Percentiles rank a stretch among this genome's conserved stretches.
These are phyloP conservation scores for Suhomyces bolitotheri DNA, from an alignment of 1,139 yeast species.

Conservation along the genomic window DNA sequence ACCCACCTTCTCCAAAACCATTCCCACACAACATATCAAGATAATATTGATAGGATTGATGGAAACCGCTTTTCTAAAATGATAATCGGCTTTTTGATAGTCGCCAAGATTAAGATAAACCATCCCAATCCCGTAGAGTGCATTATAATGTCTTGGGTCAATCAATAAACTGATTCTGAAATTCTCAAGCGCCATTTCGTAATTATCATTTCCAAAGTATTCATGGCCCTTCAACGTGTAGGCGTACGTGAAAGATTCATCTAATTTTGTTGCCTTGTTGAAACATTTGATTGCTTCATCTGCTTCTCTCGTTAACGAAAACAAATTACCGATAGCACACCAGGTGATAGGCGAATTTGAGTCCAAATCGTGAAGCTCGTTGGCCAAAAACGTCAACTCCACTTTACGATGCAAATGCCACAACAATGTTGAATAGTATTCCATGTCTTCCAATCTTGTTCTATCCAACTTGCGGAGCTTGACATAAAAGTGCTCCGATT, in stretches of 20 bases:
- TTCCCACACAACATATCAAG: conserved; percentile 89
- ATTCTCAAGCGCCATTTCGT: conserved; percentile 83
- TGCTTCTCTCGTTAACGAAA: conserved; percentile 79
- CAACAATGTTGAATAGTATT: conserved; percentile 79
- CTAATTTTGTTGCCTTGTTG: conserved; percentile 70
- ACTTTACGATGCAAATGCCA: conserved; percentile 91
- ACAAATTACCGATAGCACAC: conserved; percentile 90
- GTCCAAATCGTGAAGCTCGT: conserved; percentile 72
- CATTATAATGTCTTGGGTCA: conserved; percentile 87
- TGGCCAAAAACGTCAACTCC: conserved; percentile 79
- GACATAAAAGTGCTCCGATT: conserved; percentile 64
- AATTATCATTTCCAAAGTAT: conserved; percentile 81
- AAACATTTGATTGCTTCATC: conserved; percentile 91
- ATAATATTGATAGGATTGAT: conserved; percentile 92
- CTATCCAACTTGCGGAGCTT: conserved; percentile 69
- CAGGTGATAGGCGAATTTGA: conserved; percentile 78
- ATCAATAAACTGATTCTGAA: conserved; percentile 76
- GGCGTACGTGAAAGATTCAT: conserved; percentile 81
- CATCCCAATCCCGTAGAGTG: conserved; percentile 96
- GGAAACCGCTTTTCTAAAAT: conserved; percentile 82
- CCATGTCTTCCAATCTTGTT: conserved; percentile 88
- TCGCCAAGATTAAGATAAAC: conserved; percentile 87
- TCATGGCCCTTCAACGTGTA: conserved; percentile 95
- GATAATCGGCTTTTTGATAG: conserved; percentile 78
- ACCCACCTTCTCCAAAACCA: conserved; percentile 81